A percentile compares a stretch with the other conserved stretches of the same genome.
Conservation (phyloP, 1,284 basidiomycete species). For the Chalciporus sp. region DNA sequence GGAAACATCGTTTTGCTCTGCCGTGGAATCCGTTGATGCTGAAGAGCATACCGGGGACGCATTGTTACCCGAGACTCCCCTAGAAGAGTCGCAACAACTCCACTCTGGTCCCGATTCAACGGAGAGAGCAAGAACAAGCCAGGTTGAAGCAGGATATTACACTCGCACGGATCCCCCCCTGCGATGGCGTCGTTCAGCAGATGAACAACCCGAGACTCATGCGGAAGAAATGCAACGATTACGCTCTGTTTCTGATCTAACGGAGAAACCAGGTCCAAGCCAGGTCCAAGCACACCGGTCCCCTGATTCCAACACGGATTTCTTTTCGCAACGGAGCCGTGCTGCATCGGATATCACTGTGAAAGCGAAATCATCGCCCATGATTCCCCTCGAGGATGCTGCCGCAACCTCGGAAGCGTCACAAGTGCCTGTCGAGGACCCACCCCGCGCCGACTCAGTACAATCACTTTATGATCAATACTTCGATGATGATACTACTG, state of each 20-base stretch:
- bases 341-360: conserved; percentile 36
- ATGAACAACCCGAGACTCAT: not conserved
- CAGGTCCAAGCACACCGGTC: conserved; percentile 3
- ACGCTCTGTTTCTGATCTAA: conserved; percentile 12
- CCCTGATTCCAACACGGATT: not conserved
- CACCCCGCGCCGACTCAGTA: conserved; percentile 15
- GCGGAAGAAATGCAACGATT: conserved; percentile 5
- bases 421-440: not conserved
- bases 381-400: not conserved
- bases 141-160: conserved; percentile 1
- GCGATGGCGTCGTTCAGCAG: conserved; percentile 27
- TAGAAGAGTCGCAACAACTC: conserved; percentile 3
- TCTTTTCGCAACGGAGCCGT: conserved; percentile 24
- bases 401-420: conserved; percentile 1
- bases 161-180: conserved; percentile 1
- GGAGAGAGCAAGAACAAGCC: conserved; percentile 15
- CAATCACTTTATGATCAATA: conserved; percentile 30
- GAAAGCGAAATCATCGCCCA: conserved; percentile 19
- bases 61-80: not conserved
- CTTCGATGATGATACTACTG: conserved; percentile 13
- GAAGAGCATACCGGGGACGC: not conserved
- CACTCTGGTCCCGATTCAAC: conserved; percentile 13
- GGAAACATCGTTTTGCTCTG: not conserved
- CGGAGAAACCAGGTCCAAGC: conserved; percentile 16
- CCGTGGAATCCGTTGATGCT: not conserved